Conservation (phyloP, 495 filamentous ascomycete species). For the Friedmanniomyces simplex region DNA sequence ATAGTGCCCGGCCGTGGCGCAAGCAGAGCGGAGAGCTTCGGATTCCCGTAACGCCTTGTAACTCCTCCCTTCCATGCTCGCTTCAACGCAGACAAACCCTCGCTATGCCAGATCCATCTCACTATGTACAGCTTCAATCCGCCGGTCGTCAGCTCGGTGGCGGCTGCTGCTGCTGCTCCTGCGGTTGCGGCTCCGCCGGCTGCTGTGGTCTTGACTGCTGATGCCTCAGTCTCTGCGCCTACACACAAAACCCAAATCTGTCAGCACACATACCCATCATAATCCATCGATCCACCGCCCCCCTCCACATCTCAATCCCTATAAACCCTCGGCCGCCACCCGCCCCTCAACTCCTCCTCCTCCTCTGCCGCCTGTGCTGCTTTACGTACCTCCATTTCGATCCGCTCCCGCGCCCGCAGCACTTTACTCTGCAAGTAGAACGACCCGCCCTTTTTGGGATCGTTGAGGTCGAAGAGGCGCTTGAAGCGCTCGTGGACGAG, state of each 20-base stretch:
- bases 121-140: not conserved
- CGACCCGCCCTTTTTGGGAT: slow-evolving; percentile 88
- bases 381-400: slow-evolving; percentile 67
- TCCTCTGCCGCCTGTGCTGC: slow-evolving; percentile 39
- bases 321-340: slow-evolving; percentile 90
- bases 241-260: not conserved
- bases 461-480: slow-evolving; percentile 84
- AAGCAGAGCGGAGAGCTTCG: slow-evolving; percentile 13
- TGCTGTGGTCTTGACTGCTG: not conserved
- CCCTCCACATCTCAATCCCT: slow-evolving; percentile 51
- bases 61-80: not conserved
- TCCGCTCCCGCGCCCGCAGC: slow-evolving; percentile 75
- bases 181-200: not conserved
- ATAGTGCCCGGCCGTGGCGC: not conserved
- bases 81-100: slow-evolving; percentile 2
- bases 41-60: not conserved
- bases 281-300: not conserved
- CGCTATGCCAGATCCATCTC: slow-evolving; percentile 10
- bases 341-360: slow-evolving; percentile 64
- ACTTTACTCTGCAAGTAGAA: slow-evolving; percentile 99
- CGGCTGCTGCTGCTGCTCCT: not conserved
- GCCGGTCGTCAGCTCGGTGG: slow-evolving; percentile 7
- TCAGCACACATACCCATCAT: slow-evolving; percentile 15
- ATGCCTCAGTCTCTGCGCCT: slow-evolving; percentile 17
- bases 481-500: slow-evolving; percentile 80